Conservation (phyloP, 257 asterid species). For the Striga asiatica region DNA sequence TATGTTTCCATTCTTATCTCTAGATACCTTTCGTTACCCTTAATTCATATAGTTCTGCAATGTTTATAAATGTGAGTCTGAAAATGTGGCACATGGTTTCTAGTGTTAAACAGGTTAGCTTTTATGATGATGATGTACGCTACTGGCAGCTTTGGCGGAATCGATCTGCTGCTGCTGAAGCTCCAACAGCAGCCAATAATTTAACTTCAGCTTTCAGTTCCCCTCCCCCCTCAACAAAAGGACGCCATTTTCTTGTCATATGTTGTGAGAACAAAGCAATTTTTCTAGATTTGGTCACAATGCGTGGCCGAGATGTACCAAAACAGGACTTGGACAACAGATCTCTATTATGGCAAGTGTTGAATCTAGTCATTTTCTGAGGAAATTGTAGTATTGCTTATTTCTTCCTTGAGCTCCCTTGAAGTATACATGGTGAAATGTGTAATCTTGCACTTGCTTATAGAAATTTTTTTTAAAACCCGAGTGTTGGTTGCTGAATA, state of each 20-base stretch:
- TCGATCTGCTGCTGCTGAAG: conserved; percentile 92
- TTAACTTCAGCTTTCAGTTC: conserved; percentile 70
- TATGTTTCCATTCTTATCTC: conserved; percentile 24
- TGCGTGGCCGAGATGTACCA: conserved; percentile 99
- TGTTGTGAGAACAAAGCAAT: conserved; percentile 98
- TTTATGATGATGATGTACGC: conserved; percentile 89
- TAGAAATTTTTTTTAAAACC: neutral
- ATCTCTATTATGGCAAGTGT: conserved; percentile 77
- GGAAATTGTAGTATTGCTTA: neutral
- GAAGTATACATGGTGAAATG: neutral
- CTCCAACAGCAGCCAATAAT: conserved; percentile 75
- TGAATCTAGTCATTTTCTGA: neutral
- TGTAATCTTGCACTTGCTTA: neutral
- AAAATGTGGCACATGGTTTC: conserved; percentile 24
- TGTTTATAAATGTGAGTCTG: conserved; percentile 26
- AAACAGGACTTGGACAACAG: conserved; percentile 94
- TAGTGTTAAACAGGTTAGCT: conserved; percentile 98
- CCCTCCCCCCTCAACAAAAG: conserved; percentile 91
- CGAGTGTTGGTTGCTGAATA: neutral
- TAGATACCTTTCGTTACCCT: neutral
- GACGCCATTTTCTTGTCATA: conserved; percentile 92
- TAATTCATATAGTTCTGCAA: neutral
- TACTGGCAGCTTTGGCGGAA: conserved; percentile 92
- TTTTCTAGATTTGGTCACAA: conserved; percentile 91
- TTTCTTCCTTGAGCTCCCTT: neutral